Evolutionary conservation across 106 monocot genomes (phyloP), one percentile per base, ranked within the genome.

Genomic region (Vanilla planifolia): DNA sequence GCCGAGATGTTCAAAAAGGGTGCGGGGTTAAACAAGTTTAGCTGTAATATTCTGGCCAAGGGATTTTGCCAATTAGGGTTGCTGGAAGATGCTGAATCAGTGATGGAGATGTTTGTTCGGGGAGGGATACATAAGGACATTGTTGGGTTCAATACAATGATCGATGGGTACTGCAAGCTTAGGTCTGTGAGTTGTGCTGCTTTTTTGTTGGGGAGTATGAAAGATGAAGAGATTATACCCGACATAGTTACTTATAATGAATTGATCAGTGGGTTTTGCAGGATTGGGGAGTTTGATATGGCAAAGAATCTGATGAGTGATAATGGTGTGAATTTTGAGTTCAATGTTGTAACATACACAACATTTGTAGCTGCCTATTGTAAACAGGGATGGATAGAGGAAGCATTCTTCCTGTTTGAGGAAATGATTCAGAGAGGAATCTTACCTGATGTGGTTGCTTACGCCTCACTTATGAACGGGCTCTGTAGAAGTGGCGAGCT

Each of bases 381-480:
- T 42, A 73, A 62, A 46, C 76, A 60, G 28, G 64, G 51, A 27
- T 65, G 66, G 26, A 43, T 91, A 42, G 70, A 81, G 3, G 76
- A 86, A 23, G 79, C 96, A 23, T 68, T 79, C 35, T 21, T 28
- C n/a, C 66, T 87, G 65, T 88, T 85, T 41, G 82, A 91, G 50
- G 88, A 85, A 51, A 98, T 92, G 92, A 75, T 98, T 17, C 77
- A 39, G 67, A 63, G 66, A 6, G 87, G 82, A 25, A 75, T 88
- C 40, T 67, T 98, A 60, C 98, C 88, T 0, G 92, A 92, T 77
- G 81, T 82, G 33, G 91, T 92, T 66, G 82, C 91, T 42, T 85
- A 81, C 57, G 88, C 75, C 43, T 62, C 81, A 17, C 66, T 98
- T 4, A 71, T 91, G 19, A 61, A 71, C 58, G 88, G 92, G 1